These are phyloP conservation scores for Salix caprea DNA, from an alignment of 345 rosid genomes.

Conservation along the genomic window DNA sequence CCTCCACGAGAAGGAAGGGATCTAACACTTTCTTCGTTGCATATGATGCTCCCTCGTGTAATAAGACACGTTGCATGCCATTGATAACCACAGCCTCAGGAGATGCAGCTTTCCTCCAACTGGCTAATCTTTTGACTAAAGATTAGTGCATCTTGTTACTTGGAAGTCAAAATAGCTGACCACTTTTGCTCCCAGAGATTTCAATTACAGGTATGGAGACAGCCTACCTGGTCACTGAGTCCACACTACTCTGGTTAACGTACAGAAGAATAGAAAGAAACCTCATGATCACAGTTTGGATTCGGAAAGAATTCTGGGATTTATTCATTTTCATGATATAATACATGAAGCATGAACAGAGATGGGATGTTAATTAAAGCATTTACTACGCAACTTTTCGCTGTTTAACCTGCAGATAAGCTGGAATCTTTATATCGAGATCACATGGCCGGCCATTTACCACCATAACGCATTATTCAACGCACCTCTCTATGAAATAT, in stretches of 20 bases:
- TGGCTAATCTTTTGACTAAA: not conserved
- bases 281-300: not conserved
- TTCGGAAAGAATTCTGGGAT: not conserved
- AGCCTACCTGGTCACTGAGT: not conserved
- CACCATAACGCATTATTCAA: slow-evolving; percentile 15
- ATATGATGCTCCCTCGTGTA: not conserved
- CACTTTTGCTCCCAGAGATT: not conserved
- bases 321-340: not conserved
- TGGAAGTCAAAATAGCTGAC: not conserved
- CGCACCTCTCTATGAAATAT: not conserved
- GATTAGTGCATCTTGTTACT: not conserved
- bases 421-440: slow-evolving; percentile 27
- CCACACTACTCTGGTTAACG: not conserved
- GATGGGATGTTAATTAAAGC: slow-evolving; percentile 21
- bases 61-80: not conserved
- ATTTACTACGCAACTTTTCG: slow-evolving; percentile 13
- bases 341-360: slow-evolving; percentile 1
- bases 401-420: slow-evolving; percentile 12
- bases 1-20: slow-evolving; percentile 4
- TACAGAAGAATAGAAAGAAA: not conserved
- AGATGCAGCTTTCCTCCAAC: not conserved
- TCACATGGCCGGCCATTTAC: slow-evolving; percentile 32
- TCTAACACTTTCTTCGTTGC: not conserved
- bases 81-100: not conserved
- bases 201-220: not conserved